Evolutionary conservation across 2,329 filamentous ascomycete species (phyloP).

Genomic region (Cadophora sp.): DNA sequence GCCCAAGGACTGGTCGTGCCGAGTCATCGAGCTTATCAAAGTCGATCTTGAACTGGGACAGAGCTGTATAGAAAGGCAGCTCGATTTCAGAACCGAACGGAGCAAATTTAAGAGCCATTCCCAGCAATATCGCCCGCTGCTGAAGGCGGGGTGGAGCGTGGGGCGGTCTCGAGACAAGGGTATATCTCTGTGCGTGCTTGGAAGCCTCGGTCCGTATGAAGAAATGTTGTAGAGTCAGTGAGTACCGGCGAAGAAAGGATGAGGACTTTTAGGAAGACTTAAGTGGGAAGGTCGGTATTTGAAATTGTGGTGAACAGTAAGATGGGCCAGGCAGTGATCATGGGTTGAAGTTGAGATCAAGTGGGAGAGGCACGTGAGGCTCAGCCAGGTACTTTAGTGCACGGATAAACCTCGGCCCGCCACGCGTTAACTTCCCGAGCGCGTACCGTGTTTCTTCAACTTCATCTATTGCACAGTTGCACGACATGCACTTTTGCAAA

Average conservation of each 20-base stretch:
- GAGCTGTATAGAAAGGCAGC: slow-evolving; percentile 89
- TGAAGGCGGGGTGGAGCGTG: slow-evolving; percentile 2
- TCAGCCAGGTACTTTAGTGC: not conserved
- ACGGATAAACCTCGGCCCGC: slow-evolving; percentile 2
- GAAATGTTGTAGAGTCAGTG: not conserved
- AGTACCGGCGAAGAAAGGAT: not conserved
- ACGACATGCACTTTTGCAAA: slow-evolving; percentile 66
- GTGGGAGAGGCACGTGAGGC: slow-evolving; percentile 9
- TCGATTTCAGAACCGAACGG: slow-evolving; percentile 95
- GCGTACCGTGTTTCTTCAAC: not conserved
- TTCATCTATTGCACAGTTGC: slow-evolving; percentile 50
- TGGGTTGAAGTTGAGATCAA: slow-evolving; percentile 1
- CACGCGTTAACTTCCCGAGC: not conserved
- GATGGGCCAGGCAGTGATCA: slow-evolving; percentile 8
- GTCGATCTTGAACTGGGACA: slow-evolving; percentile 94
- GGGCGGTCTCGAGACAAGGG: not conserved
- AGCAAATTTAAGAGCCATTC: slow-evolving; percentile 71
- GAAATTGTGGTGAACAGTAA: slow-evolving; percentile 2
- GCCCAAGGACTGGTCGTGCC: slow-evolving; percentile 81
- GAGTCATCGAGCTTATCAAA: slow-evolving; percentile 97
- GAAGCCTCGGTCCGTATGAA: not conserved
- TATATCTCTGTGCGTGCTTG: not conserved
- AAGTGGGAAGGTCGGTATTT: not conserved
- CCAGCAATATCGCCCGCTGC: slow-evolving; percentile 18
- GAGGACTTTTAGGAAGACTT: not conserved